Evolutionary conservation across 2,329 filamentous ascomycete species (phyloP).

Genomic region (Bipolaris bicolor): DNA sequence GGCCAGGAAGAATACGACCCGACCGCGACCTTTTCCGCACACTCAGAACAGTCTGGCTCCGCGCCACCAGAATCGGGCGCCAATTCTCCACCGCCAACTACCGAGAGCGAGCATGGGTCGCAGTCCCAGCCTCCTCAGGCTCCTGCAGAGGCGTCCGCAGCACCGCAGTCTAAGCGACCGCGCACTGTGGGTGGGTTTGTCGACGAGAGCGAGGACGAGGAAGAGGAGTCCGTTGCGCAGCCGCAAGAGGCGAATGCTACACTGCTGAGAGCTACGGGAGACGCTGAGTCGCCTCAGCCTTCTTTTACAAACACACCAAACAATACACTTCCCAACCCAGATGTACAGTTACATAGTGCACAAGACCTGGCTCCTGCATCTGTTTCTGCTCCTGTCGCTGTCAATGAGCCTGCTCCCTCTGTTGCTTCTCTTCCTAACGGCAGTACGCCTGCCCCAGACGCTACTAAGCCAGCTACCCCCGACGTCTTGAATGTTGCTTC

Average conservation of each 20-base stretch:
- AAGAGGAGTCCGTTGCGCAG: constrained; percentile 57
- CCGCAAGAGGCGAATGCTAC: constrained; percentile 54
- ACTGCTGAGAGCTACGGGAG: constrained; percentile 56
- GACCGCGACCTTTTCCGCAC: constrained; percentile 31
- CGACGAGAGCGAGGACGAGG: constrained; percentile 67
- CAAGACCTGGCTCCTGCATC: constrained; percentile 57
- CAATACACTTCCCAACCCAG: constrained; percentile 60
- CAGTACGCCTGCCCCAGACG: constrained; percentile 47
- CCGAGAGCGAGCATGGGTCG: constrained; percentile 30
- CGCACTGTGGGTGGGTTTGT: constrained; percentile 67
- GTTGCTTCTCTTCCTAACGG: constrained; percentile 58
- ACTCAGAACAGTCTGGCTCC: constrained; percentile 36
- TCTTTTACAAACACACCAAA: constrained; percentile 62
- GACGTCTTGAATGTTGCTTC: constrained; percentile 37
- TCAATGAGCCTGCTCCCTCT: constrained; percentile 55
- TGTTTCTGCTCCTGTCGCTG: constrained; percentile 48
- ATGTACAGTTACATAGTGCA: constrained; percentile 67
- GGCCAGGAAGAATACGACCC: constrained; percentile 53
- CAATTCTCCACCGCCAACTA: constrained; percentile 34
- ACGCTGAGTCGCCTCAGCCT: constrained; percentile 59
- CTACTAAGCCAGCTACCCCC: constrained; percentile 44
- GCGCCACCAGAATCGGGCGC: constrained; percentile 36
- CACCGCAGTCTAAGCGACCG: constrained; percentile 51
- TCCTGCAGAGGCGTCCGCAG: constrained; percentile 37
- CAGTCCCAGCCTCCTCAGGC: constrained; percentile 29